Percentiles rank a stretch among this genome's conserved stretches.
phyloP scores from a whole-genome alignment of 75 land plant species.

The Pseudotsuga menziesii region DNA sequence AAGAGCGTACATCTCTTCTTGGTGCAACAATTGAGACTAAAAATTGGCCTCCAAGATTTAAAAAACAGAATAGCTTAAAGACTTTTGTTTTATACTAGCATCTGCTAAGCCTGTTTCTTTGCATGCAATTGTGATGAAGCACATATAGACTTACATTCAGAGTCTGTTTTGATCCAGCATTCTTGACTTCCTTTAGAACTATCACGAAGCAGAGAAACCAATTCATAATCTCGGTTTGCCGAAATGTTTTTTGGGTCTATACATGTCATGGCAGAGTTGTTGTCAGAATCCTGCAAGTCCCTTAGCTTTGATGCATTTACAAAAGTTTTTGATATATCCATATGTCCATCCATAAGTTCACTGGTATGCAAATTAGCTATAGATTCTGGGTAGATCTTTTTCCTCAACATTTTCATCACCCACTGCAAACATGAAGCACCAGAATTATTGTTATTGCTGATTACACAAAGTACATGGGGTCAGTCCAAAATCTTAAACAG shows the following conservation, averaged over 20 bases:
- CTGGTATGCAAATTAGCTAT: background rate
- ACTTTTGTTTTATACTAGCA: too few relatives aligned
- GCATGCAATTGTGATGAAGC: too few relatives aligned
- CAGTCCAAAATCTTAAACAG: background rate
- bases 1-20: too few relatives aligned
- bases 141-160: conserved; percentile 7
- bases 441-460: background rate
- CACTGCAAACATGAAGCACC: conserved; percentile 1
- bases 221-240: background rate
- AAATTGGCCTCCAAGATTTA: too few relatives aligned
- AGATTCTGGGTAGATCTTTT: conserved; percentile 7
- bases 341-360: background rate
- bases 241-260: background rate
- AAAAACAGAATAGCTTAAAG: too few relatives aligned
- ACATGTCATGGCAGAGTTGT: background rate
- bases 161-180: conserved; percentile 11
- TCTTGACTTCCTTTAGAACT: conserved; percentile 1
- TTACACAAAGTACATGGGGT: background rate
- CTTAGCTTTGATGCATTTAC: conserved; percentile 3
- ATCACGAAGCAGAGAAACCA: background rate
- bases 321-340: conserved; percentile 3
- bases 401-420: conserved; percentile 9
- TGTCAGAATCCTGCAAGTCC: background rate
- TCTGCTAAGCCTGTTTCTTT: too few relatives aligned
- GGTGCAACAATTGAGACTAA: too few relatives aligned